Conservation (phyloP, 106 monocot genomes). For the Acorus gramineus region DNA sequence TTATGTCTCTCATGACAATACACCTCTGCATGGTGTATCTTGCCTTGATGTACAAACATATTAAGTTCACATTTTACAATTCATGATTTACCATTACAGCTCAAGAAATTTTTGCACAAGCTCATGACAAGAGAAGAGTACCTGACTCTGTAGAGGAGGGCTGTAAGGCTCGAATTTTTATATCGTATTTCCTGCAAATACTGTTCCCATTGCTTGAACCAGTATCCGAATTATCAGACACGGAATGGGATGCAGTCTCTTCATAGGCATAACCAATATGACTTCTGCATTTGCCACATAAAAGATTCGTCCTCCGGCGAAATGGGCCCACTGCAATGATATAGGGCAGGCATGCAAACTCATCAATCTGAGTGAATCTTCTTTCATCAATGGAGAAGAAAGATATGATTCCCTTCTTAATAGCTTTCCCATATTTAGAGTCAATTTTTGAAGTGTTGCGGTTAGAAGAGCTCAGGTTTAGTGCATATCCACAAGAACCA, state of each 20-base stretch:
- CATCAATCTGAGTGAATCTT: slow-evolving; percentile 24
- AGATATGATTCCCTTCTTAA: slow-evolving; percentile 31
- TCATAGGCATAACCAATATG: slow-evolving; percentile 27
- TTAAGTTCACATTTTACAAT: no score
- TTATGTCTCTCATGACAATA: no score
- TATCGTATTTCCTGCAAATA: neutral
- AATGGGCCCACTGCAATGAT: slow-evolving; percentile 25
- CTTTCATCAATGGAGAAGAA: slow-evolving; percentile 30
- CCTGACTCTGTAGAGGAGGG: slow-evolving; percentile 6
- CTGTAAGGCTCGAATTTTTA: slow-evolving; percentile 28
- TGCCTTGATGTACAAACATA: no score
- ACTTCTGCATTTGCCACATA: slow-evolving; percentile 25
- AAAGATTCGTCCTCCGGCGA: slow-evolving; percentile 20
- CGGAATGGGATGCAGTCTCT: neutral
- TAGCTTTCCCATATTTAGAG: slow-evolving; percentile 23
- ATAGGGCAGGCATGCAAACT: slow-evolving; percentile 18
- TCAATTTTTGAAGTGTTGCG: slow-evolving; percentile 20
- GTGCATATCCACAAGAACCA: slow-evolving; percentile 27
- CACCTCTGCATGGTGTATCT: no score
- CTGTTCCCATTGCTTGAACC: neutral
- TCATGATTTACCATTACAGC: no score
- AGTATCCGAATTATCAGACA: neutral
- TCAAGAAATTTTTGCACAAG: no score
- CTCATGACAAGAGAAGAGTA: slow-evolving; percentile 9
- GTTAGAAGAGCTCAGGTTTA: slow-evolving; percentile 33